These are phyloP conservation scores for Purshia tridentata DNA, from an alignment of 306 rosid species.

Conservation along the genomic window DNA sequence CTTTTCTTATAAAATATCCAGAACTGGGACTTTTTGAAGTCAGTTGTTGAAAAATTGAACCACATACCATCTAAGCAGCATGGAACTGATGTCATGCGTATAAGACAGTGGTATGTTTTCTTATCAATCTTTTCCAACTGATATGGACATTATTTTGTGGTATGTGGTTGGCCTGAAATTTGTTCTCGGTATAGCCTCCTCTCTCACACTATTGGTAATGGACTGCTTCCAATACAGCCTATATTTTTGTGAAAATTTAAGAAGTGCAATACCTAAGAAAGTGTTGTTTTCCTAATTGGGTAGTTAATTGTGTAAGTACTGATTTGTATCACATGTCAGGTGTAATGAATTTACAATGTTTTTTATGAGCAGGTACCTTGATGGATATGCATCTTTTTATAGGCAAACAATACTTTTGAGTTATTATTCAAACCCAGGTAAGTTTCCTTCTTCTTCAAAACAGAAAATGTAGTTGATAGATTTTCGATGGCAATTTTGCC, in stretches of 20 bases:
- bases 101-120: slow-evolving; percentile 69
- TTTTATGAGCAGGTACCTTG: slow-evolving; percentile 64
- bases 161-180: not conserved
- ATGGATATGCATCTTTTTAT: slow-evolving; percentile 65
- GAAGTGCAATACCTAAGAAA: not conserved
- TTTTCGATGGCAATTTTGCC: not conserved
- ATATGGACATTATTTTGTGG: not conserved
- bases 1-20: slow-evolving; percentile 30
- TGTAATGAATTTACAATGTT: slow-evolving; percentile 18
- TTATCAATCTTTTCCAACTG: slow-evolving; percentile 3
- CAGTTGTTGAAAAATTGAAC: slow-evolving; percentile 70
- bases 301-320: slow-evolving; percentile 4
- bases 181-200: not conserved
- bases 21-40: slow-evolving; percentile 80
- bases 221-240: slow-evolving; percentile 3
- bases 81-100: slow-evolving; percentile 83
- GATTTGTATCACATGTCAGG: slow-evolving; percentile 1
- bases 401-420: slow-evolving; percentile 84
- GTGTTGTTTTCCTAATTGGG: slow-evolving; percentile 6
- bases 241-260: not conserved
- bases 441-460: slow-evolving; percentile 7
- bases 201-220: not conserved
- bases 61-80: slow-evolving; percentile 69
- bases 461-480: not conserved
- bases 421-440: slow-evolving; percentile 71